phyloP scores from a whole-genome alignment of 768 basidiomycete genomes.

The Chalciporus sphaerocephalus region DNA sequence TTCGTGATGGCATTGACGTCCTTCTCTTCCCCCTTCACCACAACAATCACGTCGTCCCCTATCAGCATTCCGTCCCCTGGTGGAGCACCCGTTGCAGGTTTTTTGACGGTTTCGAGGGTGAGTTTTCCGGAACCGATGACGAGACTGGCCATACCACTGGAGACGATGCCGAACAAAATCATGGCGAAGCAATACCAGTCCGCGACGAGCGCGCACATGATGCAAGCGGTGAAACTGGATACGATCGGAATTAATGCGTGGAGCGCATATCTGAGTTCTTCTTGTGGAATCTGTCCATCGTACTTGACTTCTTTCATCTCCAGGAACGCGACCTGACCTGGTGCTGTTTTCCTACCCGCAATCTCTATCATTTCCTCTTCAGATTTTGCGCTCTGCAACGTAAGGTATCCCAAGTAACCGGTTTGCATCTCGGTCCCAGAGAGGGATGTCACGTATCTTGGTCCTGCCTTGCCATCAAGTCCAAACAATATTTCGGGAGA shows the following conservation, averaged over 20 bases:
- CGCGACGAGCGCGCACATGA: constrained; percentile 19
- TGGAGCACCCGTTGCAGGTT: constrained; percentile 24
- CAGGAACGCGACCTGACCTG: constrained; percentile 19
- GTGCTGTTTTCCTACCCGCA: constrained; percentile 16
- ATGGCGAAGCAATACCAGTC: constrained; percentile 33
- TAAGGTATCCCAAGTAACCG: constrained; percentile 30
- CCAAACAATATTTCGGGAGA: constrained; percentile 28
- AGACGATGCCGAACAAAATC: constrained; percentile 33
- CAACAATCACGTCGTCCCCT: constrained; percentile 22
- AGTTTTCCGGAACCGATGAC: constrained; percentile 30
- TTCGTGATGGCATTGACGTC: constrained; percentile 31
- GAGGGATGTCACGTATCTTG: constrained; percentile 22
- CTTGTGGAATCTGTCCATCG: constrained; percentile 7
- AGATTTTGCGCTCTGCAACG: constrained; percentile 15
- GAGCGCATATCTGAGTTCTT: constrained; percentile 4
- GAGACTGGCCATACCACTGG: constrained; percentile 28
- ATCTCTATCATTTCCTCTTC: not conserved
- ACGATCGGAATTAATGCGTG: constrained; percentile 25
- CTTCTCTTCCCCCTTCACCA: constrained; percentile 31
- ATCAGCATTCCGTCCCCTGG: constrained; percentile 32
- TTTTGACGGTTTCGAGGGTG: constrained; percentile 10
- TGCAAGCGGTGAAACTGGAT: constrained; percentile 20
- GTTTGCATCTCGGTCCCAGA: constrained; percentile 30
- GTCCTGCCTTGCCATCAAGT: constrained; percentile 27
- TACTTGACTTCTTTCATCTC: constrained; percentile 22